These are phyloP conservation scores for Mycosarcoma mackinlayi DNA, from an alignment of 1,284 basidiomycete species.

Conservation along the genomic window DNA sequence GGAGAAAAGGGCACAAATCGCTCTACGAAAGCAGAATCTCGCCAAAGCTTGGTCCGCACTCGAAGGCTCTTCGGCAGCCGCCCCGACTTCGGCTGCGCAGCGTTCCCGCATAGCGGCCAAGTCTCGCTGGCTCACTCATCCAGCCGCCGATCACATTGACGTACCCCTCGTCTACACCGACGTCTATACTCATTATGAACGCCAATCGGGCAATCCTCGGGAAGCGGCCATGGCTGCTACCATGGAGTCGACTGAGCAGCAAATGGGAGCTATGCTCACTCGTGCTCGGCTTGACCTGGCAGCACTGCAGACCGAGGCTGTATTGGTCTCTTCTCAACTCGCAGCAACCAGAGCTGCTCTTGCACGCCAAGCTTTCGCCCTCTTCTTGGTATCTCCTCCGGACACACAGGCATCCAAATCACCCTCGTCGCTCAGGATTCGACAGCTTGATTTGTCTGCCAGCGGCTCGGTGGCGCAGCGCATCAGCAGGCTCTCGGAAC, in stretches of 20 bases:
- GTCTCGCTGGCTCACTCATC: slow-evolving; percentile 38
- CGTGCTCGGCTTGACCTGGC: slow-evolving; percentile 20
- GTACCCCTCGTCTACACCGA: slow-evolving; percentile 26
- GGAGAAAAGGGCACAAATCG: slow-evolving; percentile 24
- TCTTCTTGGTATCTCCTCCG: slow-evolving; percentile 40
- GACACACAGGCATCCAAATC: not conserved
- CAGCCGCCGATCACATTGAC: slow-evolving; percentile 33
- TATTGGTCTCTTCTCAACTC: slow-evolving; percentile 18
- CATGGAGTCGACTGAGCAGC: slow-evolving; percentile 10
- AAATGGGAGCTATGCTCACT: slow-evolving; percentile 30
- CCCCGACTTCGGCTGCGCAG: slow-evolving; percentile 16
- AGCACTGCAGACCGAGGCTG: slow-evolving; percentile 22
- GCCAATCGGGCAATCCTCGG: slow-evolving; percentile 11
- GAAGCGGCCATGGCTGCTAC: not conserved
- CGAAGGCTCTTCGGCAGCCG: slow-evolving; percentile 28
- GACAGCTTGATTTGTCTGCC: slow-evolving; percentile 26
- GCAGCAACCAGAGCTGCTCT: slow-evolving; percentile 26
- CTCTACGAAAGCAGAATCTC: slow-evolving; percentile 39
- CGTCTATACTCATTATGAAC: slow-evolving; percentile 42
- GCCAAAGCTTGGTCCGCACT: slow-evolving; percentile 50
- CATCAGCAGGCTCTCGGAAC: slow-evolving; percentile 42
- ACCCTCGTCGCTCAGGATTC: not conserved
- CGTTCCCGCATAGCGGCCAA: slow-evolving; percentile 30
- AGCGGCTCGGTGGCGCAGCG: slow-evolving; percentile 38
- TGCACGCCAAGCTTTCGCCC: slow-evolving; percentile 40